Conservation (phyloP, 2,329 filamentous ascomycete species). For the Talaromyces atroroseus region DNA sequence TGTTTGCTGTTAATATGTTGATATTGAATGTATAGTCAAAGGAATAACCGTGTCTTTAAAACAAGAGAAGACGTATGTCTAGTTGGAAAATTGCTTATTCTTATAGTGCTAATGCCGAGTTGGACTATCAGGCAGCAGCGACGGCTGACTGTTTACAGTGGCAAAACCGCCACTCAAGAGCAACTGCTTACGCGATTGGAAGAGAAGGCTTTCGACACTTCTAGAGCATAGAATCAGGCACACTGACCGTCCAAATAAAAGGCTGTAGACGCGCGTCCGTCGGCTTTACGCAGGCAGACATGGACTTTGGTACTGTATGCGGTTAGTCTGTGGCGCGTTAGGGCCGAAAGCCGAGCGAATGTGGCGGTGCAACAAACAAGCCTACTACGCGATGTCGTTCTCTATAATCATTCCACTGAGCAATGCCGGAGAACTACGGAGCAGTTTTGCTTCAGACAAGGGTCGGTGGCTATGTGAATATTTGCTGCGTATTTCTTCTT, state of each 20-base stretch:
- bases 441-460: no score
- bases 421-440: no score
- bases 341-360: no score
- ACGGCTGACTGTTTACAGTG: not conserved
- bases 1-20: not conserved
- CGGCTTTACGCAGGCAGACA: no score
- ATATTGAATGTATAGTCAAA: not conserved
- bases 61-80: not conserved
- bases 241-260: not conserved
- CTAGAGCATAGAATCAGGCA: not conserved
- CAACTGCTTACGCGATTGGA: not conserved
- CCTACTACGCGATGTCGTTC: no score
- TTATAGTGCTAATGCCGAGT: constrained; percentile 1
- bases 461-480: no score
- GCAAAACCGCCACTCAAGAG: not conserved
- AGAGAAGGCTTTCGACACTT: constrained; percentile 11
- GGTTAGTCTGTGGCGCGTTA: no score
- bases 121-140: constrained; percentile 7
- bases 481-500: no score
- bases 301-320: no score
- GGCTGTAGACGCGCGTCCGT: not conserved
- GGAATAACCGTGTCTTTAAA: not conserved
- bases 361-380: no score
- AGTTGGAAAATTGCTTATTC: not conserved
- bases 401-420: no score